phyloP scores from a whole-genome alignment of 176 grass and related monocot genomes.

The Aechmea fasciata region DNA sequence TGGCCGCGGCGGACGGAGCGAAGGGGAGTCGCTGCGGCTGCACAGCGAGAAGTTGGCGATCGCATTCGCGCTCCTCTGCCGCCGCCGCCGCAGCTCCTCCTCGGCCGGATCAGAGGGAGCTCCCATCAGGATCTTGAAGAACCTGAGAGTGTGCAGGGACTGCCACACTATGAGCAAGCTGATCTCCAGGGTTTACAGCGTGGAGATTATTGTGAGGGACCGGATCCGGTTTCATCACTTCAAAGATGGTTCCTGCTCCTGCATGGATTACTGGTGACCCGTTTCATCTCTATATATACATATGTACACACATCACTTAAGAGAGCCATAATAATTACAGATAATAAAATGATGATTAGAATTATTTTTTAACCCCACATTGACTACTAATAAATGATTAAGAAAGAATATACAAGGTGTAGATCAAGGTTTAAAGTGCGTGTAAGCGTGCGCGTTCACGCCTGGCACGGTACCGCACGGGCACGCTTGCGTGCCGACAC shows the following conservation, averaged over 20 bases:
- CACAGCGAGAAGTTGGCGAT: constrained; percentile 79
- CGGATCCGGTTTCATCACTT: constrained; percentile 87
- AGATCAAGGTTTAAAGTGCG: too few species aligned
- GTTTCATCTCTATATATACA: not conserved
- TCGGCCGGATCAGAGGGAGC: constrained; percentile 15
- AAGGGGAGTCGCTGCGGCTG: constrained; percentile 47
- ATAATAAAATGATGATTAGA: too few species aligned
- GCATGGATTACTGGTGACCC: constrained; percentile 91
- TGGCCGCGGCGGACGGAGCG: constrained; percentile 24
- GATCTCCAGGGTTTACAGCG: constrained; percentile 42
- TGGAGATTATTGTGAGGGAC: constrained; percentile 78
- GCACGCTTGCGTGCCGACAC: too few species aligned
- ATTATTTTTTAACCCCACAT: too few species aligned
- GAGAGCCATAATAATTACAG: too few species aligned
- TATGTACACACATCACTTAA: too few species aligned
- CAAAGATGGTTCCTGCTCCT: constrained; percentile 69
- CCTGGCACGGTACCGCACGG: too few species aligned
- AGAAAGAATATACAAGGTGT: too few species aligned
- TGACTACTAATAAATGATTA: too few species aligned
- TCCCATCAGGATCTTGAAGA: constrained; percentile 76
- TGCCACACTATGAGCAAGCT: constrained; percentile 81
- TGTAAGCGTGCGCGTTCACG: too few species aligned
- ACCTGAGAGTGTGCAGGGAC: constrained; percentile 80
- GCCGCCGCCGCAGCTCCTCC: not conserved
- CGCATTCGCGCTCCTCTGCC: constrained; percentile 59